Evolutionary conservation across 176 grass and related monocot genomes (phyloP).

Genomic region (Guadua angustifolia): DNA sequence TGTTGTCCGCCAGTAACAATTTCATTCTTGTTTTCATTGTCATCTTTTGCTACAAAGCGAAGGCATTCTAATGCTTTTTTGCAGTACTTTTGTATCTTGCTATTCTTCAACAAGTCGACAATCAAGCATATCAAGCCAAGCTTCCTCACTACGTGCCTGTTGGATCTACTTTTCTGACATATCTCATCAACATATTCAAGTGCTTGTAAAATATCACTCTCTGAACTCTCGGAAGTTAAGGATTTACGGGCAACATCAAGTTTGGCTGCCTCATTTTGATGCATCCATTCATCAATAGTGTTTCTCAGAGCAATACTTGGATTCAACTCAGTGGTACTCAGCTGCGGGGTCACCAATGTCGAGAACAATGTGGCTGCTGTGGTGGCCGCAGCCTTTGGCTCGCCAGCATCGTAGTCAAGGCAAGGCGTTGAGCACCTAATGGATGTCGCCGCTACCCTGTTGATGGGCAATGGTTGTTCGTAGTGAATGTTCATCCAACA

Average conservation of each 20-base stretch:
- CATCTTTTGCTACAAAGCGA: slow-evolving; percentile 70
- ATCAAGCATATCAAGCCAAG: slow-evolving; percentile 72
- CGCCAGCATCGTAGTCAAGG: too few species aligned
- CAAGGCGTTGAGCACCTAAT: too few species aligned
- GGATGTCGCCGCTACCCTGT: too few species aligned
- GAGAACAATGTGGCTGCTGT: too few species aligned
- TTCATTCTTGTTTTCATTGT: slow-evolving; percentile 83
- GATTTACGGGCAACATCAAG: slow-evolving; percentile 71
- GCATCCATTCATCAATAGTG: slow-evolving; percentile 92
- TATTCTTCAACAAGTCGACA: slow-evolving; percentile 75
- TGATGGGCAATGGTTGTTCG: too few species aligned
- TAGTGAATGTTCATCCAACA: too few species aligned
- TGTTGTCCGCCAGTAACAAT: slow-evolving; percentile 81
- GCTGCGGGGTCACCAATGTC: too few species aligned
- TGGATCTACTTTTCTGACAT: slow-evolving; percentile 66
- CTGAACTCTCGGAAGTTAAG: slow-evolving; percentile 61
- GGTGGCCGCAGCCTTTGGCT: too few species aligned
- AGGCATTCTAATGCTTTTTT: slow-evolving; percentile 82
- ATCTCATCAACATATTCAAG: slow-evolving; percentile 69
- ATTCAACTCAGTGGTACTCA: slow-evolving; percentile 72
- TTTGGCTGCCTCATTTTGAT: slow-evolving; percentile 75
- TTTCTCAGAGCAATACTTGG: slow-evolving; percentile 86
- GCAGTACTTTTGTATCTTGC: slow-evolving; percentile 55
- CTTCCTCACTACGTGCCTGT: slow-evolving; percentile 61
- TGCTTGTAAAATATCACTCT: slow-evolving; percentile 72